phyloP scores from a whole-genome alignment of 2,329 filamentous ascomycete species.

The Blastomyces emzantsi region DNA sequence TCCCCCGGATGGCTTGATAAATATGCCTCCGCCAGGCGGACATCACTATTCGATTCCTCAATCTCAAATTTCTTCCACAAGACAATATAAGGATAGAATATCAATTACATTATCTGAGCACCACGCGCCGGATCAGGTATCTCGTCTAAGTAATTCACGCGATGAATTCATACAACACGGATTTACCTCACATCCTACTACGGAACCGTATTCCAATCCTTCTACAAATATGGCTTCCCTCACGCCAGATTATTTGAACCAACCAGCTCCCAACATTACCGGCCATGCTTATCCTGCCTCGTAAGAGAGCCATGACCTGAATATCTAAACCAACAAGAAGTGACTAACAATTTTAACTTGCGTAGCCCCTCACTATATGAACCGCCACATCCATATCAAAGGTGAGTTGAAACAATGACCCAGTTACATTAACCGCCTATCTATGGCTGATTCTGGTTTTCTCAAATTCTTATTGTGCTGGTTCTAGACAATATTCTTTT shows the following conservation, averaged over 20 bases:
- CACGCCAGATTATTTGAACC: conserved; percentile 7
- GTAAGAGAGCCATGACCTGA: neutral
- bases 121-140: neutral
- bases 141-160: conserved; percentile 1
- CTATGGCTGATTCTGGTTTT: neutral
- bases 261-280: neutral
- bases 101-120: conserved; percentile 2
- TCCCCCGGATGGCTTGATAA: conserved; percentile 2
- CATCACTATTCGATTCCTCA: conserved; percentile 4
- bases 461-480: neutral
- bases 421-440: neutral
- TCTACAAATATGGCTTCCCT: conserved; percentile 1
- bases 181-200: neutral
- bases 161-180: conserved; percentile 5
- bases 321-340: neutral
- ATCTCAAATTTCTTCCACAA: neutral
- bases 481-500: conserved; percentile 5
- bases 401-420: neutral
- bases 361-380: conserved; percentile 3
- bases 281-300: neutral
- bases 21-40: neutral
- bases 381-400: conserved; percentile 1
- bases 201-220: neutral
- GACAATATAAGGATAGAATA: neutral
- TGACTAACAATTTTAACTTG: neutral